Evolutionary conservation across 352 stramenopile genomes (phyloP).

Genomic region (Thraustochytrium striatum): DNA sequence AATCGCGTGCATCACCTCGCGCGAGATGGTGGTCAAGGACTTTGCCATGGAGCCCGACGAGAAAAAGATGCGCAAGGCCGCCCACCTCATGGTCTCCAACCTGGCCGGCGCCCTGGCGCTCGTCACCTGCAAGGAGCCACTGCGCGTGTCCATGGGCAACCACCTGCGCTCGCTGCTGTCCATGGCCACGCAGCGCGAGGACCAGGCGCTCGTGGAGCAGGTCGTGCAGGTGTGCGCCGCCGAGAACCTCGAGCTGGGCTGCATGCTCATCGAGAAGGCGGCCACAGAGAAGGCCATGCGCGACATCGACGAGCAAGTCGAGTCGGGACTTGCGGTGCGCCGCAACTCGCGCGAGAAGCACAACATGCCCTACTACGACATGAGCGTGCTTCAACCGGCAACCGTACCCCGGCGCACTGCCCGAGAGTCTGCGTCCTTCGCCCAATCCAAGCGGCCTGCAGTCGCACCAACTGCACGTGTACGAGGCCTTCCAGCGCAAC

Average conservation of each 20-base stretch:
- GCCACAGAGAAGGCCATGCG: conserved; percentile 96
- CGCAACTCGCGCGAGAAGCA: conserved; percentile 77
- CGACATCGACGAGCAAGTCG: conserved; percentile 93
- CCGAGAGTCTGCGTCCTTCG: conserved; percentile 89
- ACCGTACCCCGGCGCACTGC: conserved; percentile 73
- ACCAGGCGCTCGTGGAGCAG: conserved; percentile 74
- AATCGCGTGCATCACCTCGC: conserved; percentile 96
- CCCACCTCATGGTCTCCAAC: conserved; percentile 95
- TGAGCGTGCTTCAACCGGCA: conserved; percentile 54
- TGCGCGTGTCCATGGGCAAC: conserved; percentile 94
- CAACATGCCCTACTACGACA: conserved; percentile 63
- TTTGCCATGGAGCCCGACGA: conserved; percentile 93
- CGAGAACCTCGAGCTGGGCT: conserved; percentile 97
- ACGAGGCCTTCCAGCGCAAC: conserved; percentile 94
- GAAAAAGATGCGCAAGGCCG: conserved; percentile 93
- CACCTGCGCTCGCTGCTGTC: conserved; percentile 88
- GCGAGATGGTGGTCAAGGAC: conserved; percentile 97
- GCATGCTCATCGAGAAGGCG: conserved; percentile 98
- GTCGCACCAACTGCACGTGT: conserved; percentile 89
- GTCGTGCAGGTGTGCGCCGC: conserved; percentile 93
- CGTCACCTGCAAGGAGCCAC: conserved; percentile 94
- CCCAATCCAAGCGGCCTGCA: conserved; percentile 70
- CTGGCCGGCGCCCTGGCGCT: conserved; percentile 94
- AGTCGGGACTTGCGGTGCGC: conserved; percentile 70
- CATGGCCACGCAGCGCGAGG: conserved; percentile 59